Conservation (phyloP, 2,329 filamentous ascomycete genomes). For the Leptodontidium sp. region DNA sequence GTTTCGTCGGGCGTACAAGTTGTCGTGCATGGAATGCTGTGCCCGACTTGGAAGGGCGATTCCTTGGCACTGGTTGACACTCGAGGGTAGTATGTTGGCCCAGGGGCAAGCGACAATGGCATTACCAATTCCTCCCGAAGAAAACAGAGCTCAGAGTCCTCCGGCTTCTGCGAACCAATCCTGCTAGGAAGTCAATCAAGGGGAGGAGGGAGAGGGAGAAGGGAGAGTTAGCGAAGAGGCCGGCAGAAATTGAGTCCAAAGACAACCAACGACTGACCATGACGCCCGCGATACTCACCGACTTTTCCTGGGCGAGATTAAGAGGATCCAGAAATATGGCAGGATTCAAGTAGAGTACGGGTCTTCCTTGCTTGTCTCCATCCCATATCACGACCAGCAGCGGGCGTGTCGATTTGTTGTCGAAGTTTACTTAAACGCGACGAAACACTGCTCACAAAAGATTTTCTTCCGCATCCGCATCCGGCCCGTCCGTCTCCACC, state of each 20-base stretch:
- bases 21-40: too few relatives aligned
- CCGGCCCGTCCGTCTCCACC: neutral
- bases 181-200: neutral
- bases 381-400: neutral
- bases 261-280: neutral
- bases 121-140: neutral
- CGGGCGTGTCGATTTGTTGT: too few relatives aligned
- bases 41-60: too few relatives aligned
- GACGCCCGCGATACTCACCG: too few relatives aligned
- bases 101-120: neutral
- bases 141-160: neutral
- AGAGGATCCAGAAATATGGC: slow-evolving; percentile 21
- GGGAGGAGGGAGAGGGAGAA: neutral
- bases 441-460: neutral
- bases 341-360: slow-evolving; percentile 5
- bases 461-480: slow-evolving; percentile 5
- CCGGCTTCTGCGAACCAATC: neutral
- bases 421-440: too few relatives aligned
- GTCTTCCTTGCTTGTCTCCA: neutral
- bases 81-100: too few relatives aligned
- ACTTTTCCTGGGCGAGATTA: neutral
- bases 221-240: neutral
- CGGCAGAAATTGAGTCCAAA: neutral
- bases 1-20: too few relatives aligned
- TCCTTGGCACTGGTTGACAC: too few relatives aligned